Percentiles rank a stretch among this genome's conserved stretches.
Evolutionary conservation across 2,329 filamentous ascomycete genomes (phyloP).

Genomic region (Zasmidium cellare): DNA sequence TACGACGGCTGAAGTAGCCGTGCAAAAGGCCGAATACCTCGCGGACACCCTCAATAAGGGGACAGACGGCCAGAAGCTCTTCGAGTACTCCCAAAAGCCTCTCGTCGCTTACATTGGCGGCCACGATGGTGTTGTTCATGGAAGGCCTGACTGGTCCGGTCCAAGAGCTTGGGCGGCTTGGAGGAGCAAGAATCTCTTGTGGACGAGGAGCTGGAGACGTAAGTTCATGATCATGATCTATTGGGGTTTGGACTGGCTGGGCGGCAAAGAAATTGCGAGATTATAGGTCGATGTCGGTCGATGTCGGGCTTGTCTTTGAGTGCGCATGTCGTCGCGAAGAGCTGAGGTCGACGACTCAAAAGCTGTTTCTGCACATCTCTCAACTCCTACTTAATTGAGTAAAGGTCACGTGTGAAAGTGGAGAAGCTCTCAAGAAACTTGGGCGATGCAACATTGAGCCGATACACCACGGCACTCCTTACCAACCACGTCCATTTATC

Average conservation of each 20-base stretch:
- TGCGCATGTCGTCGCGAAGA: too few species aligned
- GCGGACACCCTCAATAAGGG: slow-evolving; percentile 28
- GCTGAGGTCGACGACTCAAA: too few species aligned
- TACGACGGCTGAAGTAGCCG: slow-evolving; percentile 39
- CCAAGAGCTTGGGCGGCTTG: slow-evolving; percentile 45
- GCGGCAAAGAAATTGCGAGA: slow-evolving; percentile 33
- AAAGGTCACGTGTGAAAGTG: background rate
- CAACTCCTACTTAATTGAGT: background rate
- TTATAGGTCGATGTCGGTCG: slow-evolving; percentile 6
- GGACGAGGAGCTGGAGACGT: slow-evolving; percentile 33
- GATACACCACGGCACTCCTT: too few species aligned
- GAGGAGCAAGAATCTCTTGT: slow-evolving; percentile 39
- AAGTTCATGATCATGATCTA: slow-evolving; percentile 34
- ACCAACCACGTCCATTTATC: too few species aligned
- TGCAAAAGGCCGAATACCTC: slow-evolving; percentile 41
- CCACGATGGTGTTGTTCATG: slow-evolving; percentile 44
- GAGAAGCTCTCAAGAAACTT: background rate
- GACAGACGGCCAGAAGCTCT: slow-evolving; percentile 25
- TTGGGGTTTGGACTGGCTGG: slow-evolving; percentile 25
- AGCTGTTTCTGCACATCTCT: background rate
- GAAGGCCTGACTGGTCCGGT: slow-evolving; percentile 42
- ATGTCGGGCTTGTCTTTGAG: too few species aligned
- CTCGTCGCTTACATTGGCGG: slow-evolving; percentile 44
- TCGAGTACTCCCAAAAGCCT: slow-evolving; percentile 42
- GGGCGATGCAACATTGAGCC: too few species aligned